phyloP scores from a whole-genome alignment of 2,329 filamentous ascomycete genomes.

The Alternaria solani region DNA sequence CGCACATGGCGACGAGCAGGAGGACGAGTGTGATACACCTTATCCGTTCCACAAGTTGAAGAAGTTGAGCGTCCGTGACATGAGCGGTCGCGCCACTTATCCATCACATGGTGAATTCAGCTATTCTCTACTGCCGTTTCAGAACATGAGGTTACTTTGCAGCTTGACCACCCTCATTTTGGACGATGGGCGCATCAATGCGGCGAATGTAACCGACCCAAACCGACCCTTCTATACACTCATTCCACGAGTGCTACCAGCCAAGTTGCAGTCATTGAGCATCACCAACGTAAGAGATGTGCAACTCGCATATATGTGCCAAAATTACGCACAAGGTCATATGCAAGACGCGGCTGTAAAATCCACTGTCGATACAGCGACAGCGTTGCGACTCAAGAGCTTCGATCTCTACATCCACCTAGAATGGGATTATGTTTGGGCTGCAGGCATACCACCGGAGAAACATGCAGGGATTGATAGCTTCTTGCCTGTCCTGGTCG shows the following conservation, averaged over 20 bases:
- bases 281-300: not conserved
- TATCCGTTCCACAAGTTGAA: not conserved
- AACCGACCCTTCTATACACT: accelerated
- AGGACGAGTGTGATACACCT: not conserved
- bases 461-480: not conserved
- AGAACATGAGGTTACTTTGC: not conserved
- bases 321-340: no score
- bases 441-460: not conserved
- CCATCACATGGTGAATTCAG: not conserved
- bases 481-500: not conserved
- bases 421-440: not conserved
- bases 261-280: not conserved
- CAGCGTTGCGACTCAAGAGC: not conserved
- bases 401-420: not conserved
- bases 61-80: no score
- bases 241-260: not conserved
- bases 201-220: not conserved
- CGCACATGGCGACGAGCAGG: not conserved
- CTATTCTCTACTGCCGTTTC: not conserved
- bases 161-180: not conserved
- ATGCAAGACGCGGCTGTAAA: not conserved
- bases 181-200: not conserved
- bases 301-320: no score
- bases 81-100: no score
- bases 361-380: not conserved